Evolutionary conservation across 2,329 filamentous ascomycete species (phyloP).

Genomic region (Pezicula neosporulosa): DNA sequence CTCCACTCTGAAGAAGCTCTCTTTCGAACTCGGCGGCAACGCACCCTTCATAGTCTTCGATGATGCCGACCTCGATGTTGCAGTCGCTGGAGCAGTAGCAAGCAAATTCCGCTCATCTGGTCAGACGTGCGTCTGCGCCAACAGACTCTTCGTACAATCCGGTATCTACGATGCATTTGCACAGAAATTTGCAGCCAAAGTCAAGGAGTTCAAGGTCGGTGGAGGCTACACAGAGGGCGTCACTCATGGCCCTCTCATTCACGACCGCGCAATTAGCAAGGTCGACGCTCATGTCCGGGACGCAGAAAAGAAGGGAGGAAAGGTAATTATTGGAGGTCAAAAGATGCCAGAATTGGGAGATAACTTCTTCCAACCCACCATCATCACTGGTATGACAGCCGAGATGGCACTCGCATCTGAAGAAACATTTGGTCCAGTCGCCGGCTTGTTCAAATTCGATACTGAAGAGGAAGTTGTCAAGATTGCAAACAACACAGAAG

Average conservation of each 20-base stretch:
- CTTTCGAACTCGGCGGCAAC: constrained; percentile 91
- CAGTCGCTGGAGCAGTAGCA: constrained; percentile 76
- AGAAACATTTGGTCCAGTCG: constrained; percentile 95
- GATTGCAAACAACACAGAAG: constrained; percentile 76
- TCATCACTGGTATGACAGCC: constrained; percentile 79
- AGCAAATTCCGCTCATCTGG: constrained; percentile 94
- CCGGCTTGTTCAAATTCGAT: constrained; percentile 83
- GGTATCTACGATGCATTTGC: constrained; percentile 77
- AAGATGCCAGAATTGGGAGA: constrained; percentile 68
- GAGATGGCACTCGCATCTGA: constrained; percentile 83
- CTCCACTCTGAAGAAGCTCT: constrained; percentile 74
- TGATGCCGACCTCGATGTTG: constrained; percentile 82
- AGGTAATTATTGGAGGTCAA: constrained; percentile 72
- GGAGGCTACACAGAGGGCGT: constrained; percentile 66
- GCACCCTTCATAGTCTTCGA: constrained; percentile 97
- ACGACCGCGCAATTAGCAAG: constrained; percentile 76
- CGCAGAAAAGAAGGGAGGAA: constrained; percentile 72
- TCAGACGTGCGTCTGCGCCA: constrained; percentile 92
- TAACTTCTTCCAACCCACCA: constrained; percentile 89
- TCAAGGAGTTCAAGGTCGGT: constrained; percentile 72
- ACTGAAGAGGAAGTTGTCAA: constrained; percentile 85
- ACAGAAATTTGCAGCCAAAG: constrained; percentile 65
- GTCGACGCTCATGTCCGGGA: constrained; percentile 78
- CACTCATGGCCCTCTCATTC: constrained; percentile 82
- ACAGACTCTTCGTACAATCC: constrained; percentile 76